These are phyloP conservation scores for Gentiana straminea DNA, from an alignment of 257 asterid species.

Conservation along the genomic window DNA sequence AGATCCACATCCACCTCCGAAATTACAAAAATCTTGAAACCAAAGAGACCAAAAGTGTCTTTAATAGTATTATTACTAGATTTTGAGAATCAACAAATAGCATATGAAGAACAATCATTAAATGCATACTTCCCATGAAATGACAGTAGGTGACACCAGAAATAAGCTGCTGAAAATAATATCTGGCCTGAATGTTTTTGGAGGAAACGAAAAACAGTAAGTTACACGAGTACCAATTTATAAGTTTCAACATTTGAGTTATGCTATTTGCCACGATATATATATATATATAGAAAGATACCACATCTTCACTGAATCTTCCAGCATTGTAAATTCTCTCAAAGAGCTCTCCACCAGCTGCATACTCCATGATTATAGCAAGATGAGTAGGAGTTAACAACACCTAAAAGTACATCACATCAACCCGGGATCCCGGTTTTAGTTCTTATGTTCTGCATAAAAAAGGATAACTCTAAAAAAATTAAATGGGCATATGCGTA, in stretches of 20 bases:
- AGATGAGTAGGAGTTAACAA: conserved; percentile 83
- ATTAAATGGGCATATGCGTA: background rate
- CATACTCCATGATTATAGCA: conserved; percentile 93
- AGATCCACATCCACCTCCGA: too few relatives aligned
- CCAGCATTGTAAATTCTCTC: conserved; percentile 82
- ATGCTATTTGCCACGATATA: too few relatives aligned
- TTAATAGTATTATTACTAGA: too few relatives aligned
- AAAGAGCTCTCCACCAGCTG: conserved; percentile 90
- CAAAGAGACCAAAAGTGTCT: too few relatives aligned
- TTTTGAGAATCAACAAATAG: background rate
- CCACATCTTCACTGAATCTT: conserved; percentile 91
- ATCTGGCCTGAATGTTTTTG: conserved; percentile 23
- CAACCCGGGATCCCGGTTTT: background rate
- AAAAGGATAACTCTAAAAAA: background rate
- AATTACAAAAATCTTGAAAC: too few relatives aligned
- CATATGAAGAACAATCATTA: background rate
- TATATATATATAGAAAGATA: too few relatives aligned
- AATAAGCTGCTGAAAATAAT: conserved; percentile 35
- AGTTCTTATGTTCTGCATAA: conserved; percentile 1
- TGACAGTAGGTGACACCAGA: conserved; percentile 33
- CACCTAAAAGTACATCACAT: conserved; percentile 29
- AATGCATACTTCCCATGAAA: conserved; percentile 14
- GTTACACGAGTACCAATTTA: background rate
- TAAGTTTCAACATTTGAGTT: background rate
- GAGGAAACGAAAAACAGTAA: background rate